These are phyloP conservation scores for Annulohypoxylon bovei DNA, from an alignment of 495 filamentous ascomycete species.

Conservation along the genomic window DNA sequence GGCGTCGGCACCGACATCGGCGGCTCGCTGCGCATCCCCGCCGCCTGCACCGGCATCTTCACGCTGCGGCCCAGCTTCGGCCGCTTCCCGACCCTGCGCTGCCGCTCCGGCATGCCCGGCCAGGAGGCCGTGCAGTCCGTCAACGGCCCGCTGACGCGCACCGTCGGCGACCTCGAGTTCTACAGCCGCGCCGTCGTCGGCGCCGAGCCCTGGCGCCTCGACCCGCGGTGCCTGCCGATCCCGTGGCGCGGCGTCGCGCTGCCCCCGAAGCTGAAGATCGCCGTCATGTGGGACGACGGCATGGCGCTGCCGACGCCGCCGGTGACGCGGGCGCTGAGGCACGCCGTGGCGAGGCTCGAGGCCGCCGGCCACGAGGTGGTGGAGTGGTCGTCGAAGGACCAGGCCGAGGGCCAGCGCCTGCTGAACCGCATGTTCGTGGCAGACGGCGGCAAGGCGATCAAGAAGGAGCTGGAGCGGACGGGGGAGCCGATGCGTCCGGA, in stretches of 20 bases:
- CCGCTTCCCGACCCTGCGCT: conserved; percentile 81
- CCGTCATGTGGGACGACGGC: conserved; percentile 77
- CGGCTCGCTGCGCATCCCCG: conserved; percentile 84
- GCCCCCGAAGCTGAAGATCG: conserved; percentile 69
- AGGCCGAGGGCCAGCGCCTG: conserved; percentile 74
- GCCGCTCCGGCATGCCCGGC: conserved; percentile 82
- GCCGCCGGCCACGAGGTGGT: conserved; percentile 76
- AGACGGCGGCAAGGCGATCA: conserved; percentile 81
- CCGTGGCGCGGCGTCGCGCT: conserved; percentile 70
- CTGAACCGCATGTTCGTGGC: conserved; percentile 80
- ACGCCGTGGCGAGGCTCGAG: conserved; percentile 68
- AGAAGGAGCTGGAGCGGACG: conserved; percentile 73
- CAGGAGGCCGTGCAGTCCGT: conserved; percentile 86
- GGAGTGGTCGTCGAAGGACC: conserved; percentile 66
- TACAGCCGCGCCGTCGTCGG: conserved; percentile 75
- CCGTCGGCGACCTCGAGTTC: conserved; percentile 77
- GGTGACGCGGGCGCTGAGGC: conserved; percentile 76
- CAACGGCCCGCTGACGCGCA: conserved; percentile 88
- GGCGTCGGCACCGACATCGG: conserved; percentile 91
- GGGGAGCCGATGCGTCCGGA: conserved; percentile 82
- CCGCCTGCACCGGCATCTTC: conserved; percentile 88
- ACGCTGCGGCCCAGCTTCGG: conserved; percentile 83
- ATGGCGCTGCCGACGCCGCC: conserved; percentile 83
- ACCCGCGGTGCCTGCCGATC: conserved; percentile 82
- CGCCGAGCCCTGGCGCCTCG: conserved; percentile 85